Percentiles rank a stretch among this genome's conserved stretches.
Evolutionary conservation across 495 filamentous ascomycete genomes (phyloP).

Genomic region (Apodospora peruviana): DNA sequence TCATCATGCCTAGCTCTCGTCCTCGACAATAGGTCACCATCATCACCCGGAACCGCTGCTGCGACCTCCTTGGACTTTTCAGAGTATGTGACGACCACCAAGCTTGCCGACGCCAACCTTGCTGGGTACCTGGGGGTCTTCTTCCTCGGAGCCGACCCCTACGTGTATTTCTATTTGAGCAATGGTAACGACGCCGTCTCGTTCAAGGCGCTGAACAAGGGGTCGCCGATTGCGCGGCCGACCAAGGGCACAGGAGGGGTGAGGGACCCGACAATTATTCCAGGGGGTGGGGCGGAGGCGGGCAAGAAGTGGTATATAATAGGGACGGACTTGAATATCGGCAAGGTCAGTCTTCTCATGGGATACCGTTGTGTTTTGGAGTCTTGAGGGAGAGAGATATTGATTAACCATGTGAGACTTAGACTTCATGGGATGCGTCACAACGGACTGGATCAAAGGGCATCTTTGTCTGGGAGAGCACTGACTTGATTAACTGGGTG

Average conservation of each 20-base stretch:
- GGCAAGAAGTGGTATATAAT: constrained; percentile 52
- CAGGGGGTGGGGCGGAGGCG: constrained; percentile 42
- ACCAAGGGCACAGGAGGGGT: constrained; percentile 47
- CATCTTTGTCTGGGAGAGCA: constrained; percentile 51
- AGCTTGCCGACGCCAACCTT: constrained; percentile 28
- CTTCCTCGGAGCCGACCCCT: constrained; percentile 48
- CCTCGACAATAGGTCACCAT: background rate
- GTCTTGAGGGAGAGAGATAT: background rate
- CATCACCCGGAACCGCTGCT: too few species aligned
- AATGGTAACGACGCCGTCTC: constrained; percentile 44
- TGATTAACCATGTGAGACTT: background rate
- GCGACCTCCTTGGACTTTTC: constrained; percentile 4
- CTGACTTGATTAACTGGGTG: constrained; percentile 42
- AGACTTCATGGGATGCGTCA: constrained; percentile 48
- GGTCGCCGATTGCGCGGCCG: constrained; percentile 41
- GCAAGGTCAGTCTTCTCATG: constrained; percentile 25
- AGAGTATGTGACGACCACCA: background rate
- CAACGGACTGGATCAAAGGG: constrained; percentile 43
- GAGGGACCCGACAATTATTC: constrained; percentile 41
- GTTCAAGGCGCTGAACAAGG: constrained; percentile 41
- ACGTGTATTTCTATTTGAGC: constrained; percentile 49
- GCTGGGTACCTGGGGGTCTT: constrained; percentile 47
- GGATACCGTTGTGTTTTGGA: background rate
- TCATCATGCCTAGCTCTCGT: constrained; percentile 1
- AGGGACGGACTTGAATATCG: constrained; percentile 48